Conservation (phyloP, 2,329 filamentous ascomycete genomes). For the Aspergillus eucalypticola region DNA sequence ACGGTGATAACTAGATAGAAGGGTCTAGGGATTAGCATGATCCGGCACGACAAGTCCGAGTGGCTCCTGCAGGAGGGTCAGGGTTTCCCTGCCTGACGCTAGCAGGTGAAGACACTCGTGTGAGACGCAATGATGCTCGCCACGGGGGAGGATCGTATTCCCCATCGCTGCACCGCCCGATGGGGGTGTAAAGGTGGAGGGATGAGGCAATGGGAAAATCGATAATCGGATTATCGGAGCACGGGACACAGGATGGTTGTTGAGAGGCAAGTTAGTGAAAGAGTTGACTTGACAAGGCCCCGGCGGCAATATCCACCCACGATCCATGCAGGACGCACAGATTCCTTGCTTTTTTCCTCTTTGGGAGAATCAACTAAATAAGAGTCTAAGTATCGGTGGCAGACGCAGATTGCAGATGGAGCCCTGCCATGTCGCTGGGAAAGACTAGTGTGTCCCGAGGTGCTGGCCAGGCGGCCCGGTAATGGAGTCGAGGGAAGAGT, state of each 20-base stretch:
- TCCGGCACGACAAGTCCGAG: constrained; percentile 7
- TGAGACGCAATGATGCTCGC: constrained; percentile 18
- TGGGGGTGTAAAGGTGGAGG: constrained; percentile 5
- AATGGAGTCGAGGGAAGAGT: constrained; percentile 12
- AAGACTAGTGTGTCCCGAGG: constrained; percentile 16
- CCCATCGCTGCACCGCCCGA: constrained; percentile 16
- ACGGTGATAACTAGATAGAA: constrained; percentile 14
- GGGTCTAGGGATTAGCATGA: constrained; percentile 10
- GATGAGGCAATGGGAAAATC: not conserved
- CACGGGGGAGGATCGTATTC: constrained; percentile 16
- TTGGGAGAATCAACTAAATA: not conserved
- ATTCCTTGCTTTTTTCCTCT: constrained; percentile 12
- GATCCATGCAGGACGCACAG: constrained; percentile 16
- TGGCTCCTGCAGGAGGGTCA: constrained; percentile 16
- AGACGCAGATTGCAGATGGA: constrained; percentile 1
- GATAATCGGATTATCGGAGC: constrained; percentile 16
- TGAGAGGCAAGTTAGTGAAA: not conserved
- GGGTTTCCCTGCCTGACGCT: constrained; percentile 16
- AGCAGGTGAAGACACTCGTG: constrained; percentile 12
- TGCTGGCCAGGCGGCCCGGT: constrained; percentile 12
- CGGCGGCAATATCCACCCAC: constrained; percentile 5
- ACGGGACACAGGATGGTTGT: constrained; percentile 8
- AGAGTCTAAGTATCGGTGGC: constrained; percentile 4
- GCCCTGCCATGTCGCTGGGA: constrained; percentile 11
- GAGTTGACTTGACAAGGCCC: constrained; percentile 14